These are phyloP conservation scores for Mucor indicus DNA, from an alignment of 371 early-diverging fungal genomes.

Conservation along the genomic window DNA sequence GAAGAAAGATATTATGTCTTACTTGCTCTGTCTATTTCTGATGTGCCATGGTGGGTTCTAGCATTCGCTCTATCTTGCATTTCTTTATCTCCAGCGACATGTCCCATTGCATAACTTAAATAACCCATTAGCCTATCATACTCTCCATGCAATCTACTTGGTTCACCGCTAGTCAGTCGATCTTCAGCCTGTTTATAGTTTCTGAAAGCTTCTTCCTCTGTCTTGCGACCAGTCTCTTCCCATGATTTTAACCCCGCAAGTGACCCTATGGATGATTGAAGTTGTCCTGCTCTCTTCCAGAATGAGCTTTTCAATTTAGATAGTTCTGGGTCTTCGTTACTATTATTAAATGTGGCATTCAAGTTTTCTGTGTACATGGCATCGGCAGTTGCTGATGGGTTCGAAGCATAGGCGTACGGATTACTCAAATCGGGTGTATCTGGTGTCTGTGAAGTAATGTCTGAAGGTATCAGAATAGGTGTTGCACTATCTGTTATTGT, in stretches of 20 bases:
- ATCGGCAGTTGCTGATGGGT: background rate
- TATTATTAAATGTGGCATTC: too few relatives aligned
- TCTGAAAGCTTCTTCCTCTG: constrained; percentile 25
- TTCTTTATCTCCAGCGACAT: constrained; percentile 41
- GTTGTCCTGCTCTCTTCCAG: constrained; percentile 32
- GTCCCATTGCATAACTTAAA: constrained; percentile 28
- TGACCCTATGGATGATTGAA: constrained; percentile 27
- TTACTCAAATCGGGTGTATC: constrained; percentile 11
- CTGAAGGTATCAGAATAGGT: too few relatives aligned
- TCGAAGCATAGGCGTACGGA: constrained; percentile 8
- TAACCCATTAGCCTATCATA: constrained; percentile 40
- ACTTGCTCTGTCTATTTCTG: constrained; percentile 29
- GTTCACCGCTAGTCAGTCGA: constrained; percentile 16
- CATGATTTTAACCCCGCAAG: constrained; percentile 23
- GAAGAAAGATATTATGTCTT: too few relatives aligned
- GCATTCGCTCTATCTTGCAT: constrained; percentile 33
- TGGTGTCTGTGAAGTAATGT: too few relatives aligned
- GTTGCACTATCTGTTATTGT: too few relatives aligned
- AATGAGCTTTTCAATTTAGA: constrained; percentile 24
- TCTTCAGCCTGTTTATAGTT: constrained; percentile 26
- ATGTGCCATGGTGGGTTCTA: constrained; percentile 22
- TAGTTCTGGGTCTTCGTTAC: constrained; percentile 26
- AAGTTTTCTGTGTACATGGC: too few relatives aligned
- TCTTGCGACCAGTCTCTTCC: constrained; percentile 20
- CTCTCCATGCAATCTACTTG: constrained; percentile 41